Base-by-base conservation (phyloP, 129 eudicot genomes). In the carrot (Daucus carota) region DNA sequence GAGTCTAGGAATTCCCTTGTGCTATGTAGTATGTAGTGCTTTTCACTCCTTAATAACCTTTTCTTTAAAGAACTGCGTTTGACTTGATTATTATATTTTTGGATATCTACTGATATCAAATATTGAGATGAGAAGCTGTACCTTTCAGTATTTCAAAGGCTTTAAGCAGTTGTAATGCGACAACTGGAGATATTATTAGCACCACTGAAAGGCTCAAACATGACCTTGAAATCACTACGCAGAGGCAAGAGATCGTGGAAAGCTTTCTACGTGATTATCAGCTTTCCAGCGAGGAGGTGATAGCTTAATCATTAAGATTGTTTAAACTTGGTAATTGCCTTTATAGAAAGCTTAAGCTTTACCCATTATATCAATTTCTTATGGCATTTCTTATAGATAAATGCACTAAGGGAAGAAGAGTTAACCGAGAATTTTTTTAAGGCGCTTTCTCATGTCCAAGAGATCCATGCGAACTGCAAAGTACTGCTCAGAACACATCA, bases 401-500 rank as follows among this genome's bases (percentile, higher is more conserved):
- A 81, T 87, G 96, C 99, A 22, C 86, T 94, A 41, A 84, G 96
- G 80, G 99, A 94, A 78, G 97, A 94, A 79, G 96, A 94, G 50
- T 76, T 94, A 83, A 85, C 81, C 77, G 99, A 91, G 38, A 85
- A 94, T 79, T 94, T 94, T 77, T 94, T 94, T 80, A 94, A 94
- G 87, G 99, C 99, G 62, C 90, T 94, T 88, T 87, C 86, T 80
- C 97, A 91, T 86, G 99, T 94, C 69, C 97, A 94, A 76, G 89
- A 89, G 42, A 94, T 94, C 75, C 99, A 94, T 91, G 93, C 97
- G 66, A 94, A 94, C 80, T 94, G 99, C 85, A 94, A 94, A 89
- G 92, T 94, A 67, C 85, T 94, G 75, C 93, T 94, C 38, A 83
- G 97, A 85, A 94, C 97, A 22, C 99, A 94, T 77, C 99, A 94